Conservation (phyloP, 1,284 basidiomycete species). For the Puccinia hordei region DNA sequence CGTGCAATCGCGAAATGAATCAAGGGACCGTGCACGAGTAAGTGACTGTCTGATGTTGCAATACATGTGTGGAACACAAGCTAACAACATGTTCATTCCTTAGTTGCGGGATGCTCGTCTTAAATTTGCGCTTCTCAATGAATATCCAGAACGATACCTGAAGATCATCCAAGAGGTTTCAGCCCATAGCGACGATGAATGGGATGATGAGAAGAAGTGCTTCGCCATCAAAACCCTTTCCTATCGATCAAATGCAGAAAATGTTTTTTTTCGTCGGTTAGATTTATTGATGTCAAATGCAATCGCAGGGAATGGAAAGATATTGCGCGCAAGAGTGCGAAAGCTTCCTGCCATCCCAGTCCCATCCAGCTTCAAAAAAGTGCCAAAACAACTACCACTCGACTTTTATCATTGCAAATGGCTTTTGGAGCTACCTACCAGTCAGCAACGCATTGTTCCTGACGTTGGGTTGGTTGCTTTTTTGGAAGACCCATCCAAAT, state of each 20-base stretch:
- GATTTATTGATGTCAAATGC: conserved; percentile 26
- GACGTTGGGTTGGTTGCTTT: background rate
- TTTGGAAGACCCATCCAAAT: background rate
- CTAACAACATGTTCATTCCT: background rate
- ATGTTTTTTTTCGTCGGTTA: conserved; percentile 22
- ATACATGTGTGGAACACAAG: background rate
- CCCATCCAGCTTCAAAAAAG: background rate
- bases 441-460: background rate
- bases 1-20: background rate
- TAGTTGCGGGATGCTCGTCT: conserved; percentile 5
- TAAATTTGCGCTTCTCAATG: background rate
- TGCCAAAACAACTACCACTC: conserved; percentile 21
- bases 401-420: conserved; percentile 35
- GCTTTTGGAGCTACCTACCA: background rate
- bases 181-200: no score
- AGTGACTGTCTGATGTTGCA: background rate
- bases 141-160: conserved; percentile 19
- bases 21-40: conserved; percentile 22
- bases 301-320: background rate
- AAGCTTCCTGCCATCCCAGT: background rate
- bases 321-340: background rate
- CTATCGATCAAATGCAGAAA: conserved; percentile 10
- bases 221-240: conserved; percentile 24
- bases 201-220: background rate
- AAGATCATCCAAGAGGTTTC: background rate